Evolutionary conservation across 2,329 filamentous ascomycete genomes (phyloP).

Genomic region (Penicillium sp.): DNA sequence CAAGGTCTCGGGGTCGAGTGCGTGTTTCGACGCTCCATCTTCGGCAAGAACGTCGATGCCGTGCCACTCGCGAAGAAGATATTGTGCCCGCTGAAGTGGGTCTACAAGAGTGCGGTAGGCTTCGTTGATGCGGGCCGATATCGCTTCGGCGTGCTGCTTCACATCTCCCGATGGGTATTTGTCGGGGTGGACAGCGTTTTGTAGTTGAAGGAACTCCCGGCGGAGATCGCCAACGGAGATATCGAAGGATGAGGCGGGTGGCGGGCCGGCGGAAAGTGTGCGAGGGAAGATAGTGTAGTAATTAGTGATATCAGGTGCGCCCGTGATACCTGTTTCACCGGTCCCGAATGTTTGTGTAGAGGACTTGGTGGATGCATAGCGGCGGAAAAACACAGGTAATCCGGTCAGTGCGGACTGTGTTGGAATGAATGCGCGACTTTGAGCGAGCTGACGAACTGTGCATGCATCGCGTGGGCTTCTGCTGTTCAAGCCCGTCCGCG

Average conservation of each 20-base stretch:
- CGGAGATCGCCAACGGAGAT: slow-evolving; percentile 71
- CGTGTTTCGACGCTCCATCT: slow-evolving; percentile 70
- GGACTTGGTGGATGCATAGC: slow-evolving; percentile 21
- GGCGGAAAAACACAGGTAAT: slow-evolving; percentile 1
- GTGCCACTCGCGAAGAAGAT: slow-evolving; percentile 66
- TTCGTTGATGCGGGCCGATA: slow-evolving; percentile 83
- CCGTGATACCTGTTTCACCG: slow-evolving; percentile 10
- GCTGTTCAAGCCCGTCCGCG: slow-evolving; percentile 7
- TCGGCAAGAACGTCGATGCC: slow-evolving; percentile 72
- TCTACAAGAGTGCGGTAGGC: slow-evolving; percentile 82
- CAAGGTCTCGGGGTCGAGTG: slow-evolving; percentile 70
- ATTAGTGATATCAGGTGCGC: slow-evolving; percentile 49
- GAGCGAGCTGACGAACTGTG: slow-evolving; percentile 13
- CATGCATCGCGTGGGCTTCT: slow-evolving; percentile 12
- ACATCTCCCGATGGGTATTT: slow-evolving; percentile 49
- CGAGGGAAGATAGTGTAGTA: slow-evolving; percentile 88
- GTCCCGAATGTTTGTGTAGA: slow-evolving; percentile 4
- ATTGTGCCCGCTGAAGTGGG: slow-evolving; percentile 83
- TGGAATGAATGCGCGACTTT: not conserved
- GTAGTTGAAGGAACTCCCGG: slow-evolving; percentile 82
- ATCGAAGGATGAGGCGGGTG: slow-evolving; percentile 72
- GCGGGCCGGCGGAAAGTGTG: slow-evolving; percentile 74
- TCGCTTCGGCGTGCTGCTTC: slow-evolving; percentile 68
- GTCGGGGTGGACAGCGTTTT: slow-evolving; percentile 55
- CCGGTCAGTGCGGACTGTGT: not conserved